These are phyloP conservation scores for Cryptococcus floricola DNA, from an alignment of 1,284 basidiomycete genomes.

Conservation along the genomic window DNA sequence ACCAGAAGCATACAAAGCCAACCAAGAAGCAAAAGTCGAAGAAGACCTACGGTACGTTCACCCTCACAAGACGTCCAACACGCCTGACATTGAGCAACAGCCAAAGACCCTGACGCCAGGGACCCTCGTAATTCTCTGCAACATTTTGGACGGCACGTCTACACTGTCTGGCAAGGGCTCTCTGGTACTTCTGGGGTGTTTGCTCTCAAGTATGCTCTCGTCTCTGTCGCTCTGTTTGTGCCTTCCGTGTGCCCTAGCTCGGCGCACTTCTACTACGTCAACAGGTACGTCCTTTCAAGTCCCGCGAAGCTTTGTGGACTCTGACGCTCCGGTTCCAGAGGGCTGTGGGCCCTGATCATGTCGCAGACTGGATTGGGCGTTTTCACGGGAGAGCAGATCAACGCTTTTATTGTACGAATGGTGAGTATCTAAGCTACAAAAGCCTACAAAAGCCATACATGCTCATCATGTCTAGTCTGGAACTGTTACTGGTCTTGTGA, in stretches of 20 bases:
- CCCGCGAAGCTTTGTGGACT: neutral
- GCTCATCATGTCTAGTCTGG: conserved; percentile 38
- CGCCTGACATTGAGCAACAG: conserved; percentile 1
- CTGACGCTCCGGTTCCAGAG: conserved; percentile 21
- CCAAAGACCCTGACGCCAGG: conserved; percentile 43
- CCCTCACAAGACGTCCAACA: neutral
- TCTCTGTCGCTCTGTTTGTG: conserved; percentile 59
- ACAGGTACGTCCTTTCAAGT: conserved; percentile 7
- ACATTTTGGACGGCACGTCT: conserved; percentile 24
- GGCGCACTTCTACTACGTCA: conserved; percentile 50
- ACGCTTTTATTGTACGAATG: conserved; percentile 54
- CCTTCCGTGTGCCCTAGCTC: conserved; percentile 52
- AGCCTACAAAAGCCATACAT: neutral
- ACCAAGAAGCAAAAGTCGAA: conserved; percentile 10
- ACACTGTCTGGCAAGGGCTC: conserved; percentile 22
- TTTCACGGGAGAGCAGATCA: conserved; percentile 61
- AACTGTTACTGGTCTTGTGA: conserved; percentile 51
- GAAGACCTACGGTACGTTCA: conserved; percentile 12
- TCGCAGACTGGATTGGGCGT: conserved; percentile 62
- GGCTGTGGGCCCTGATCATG: conserved; percentile 64
- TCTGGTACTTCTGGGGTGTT: conserved; percentile 49
- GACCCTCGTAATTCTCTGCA: conserved; percentile 40
- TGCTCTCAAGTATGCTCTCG: conserved; percentile 57
- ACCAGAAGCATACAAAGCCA: conserved; percentile 11
- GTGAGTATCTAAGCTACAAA: conserved; percentile 13